Evolutionary conservation across 2,329 filamentous ascomycete genomes (phyloP).

Genomic region (Neonectria sp.): DNA sequence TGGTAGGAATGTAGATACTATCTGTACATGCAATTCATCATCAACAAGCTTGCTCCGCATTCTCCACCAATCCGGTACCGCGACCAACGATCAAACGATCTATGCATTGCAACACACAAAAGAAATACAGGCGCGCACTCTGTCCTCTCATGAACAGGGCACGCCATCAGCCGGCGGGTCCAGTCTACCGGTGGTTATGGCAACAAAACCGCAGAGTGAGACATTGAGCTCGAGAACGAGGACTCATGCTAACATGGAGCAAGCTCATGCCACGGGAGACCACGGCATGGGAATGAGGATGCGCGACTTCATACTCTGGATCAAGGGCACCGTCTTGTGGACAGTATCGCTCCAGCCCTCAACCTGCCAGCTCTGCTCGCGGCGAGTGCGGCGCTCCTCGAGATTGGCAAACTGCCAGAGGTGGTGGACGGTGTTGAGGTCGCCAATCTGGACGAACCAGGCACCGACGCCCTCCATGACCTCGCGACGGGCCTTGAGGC

Average conservation of each 20-base stretch:
- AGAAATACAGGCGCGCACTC: background rate
- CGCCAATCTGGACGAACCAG: conserved; percentile 99
- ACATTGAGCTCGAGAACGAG: background rate
- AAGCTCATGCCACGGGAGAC: conserved; percentile 85
- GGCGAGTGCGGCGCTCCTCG: conserved; percentile 89
- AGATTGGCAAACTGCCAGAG: conserved; percentile 99
- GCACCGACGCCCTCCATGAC: conserved; percentile 99
- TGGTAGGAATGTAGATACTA: conserved; percentile 42
- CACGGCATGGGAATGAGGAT: conserved; percentile 96
- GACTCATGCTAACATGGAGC: background rate
- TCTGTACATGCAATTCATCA: conserved; percentile 46
- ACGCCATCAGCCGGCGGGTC: background rate
- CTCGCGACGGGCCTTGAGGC: conserved; percentile 89
- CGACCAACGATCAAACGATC: conserved; percentile 33
- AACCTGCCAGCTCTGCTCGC: conserved; percentile 95
- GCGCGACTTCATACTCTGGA: conserved; percentile 95
- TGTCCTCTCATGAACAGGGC: conserved; percentile 1
- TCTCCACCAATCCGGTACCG: conserved; percentile 33
- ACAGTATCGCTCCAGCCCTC: conserved; percentile 98
- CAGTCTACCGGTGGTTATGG: conserved; percentile 4
- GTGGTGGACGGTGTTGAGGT: conserved; percentile 97
- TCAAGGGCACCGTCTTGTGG: conserved; percentile 97
- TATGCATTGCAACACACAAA: conserved; percentile 33
- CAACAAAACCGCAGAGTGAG: background rate
- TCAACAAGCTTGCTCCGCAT: conserved; percentile 41